phyloP scores from a whole-genome alignment of 2,329 filamentous ascomycete genomes.

The Claviceps spartinae region DNA sequence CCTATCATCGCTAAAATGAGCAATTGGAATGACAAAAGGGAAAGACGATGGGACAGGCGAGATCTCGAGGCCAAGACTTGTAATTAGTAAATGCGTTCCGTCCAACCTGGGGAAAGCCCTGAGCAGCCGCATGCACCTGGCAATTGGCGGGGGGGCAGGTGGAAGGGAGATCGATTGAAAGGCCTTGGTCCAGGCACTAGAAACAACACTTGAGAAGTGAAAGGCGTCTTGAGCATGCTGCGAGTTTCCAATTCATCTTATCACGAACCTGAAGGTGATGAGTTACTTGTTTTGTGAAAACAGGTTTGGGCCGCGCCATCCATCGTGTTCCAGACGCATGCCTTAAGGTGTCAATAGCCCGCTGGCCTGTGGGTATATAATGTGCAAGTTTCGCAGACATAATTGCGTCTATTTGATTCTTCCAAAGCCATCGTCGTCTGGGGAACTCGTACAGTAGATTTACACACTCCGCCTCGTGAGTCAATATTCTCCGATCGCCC shows the following conservation, averaged over 20 bases:
- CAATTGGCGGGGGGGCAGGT: conserved; percentile 1
- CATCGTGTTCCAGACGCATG: neutral
- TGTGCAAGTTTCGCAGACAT: neutral
- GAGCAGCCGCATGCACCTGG: conserved; percentile 6
- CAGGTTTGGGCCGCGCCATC: neutral
- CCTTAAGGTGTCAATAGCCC: neutral
- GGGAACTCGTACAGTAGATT: neutral
- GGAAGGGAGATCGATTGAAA: neutral
- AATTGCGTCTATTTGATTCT: neutral
- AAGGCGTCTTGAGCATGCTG: neutral
- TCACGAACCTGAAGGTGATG: neutral
- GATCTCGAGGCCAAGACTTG: conserved; percentile 1
- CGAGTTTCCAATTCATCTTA: neutral
- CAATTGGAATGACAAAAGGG: neutral
- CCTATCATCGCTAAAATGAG: neutral
- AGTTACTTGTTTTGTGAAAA: neutral
- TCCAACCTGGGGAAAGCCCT: conserved; percentile 1
- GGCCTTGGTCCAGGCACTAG: neutral
- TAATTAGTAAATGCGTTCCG: neutral
- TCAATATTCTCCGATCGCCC: neutral
- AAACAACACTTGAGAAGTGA: neutral
- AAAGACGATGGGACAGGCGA: conserved; percentile 5
- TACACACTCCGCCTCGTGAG: neutral
- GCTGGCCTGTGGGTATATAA: too few relatives aligned
- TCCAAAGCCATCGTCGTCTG: neutral